A percentile compares a stretch with the other conserved stretches of the same genome.
Conservation (phyloP, 495 filamentous ascomycete species). For the Xylona heveae region DNA sequence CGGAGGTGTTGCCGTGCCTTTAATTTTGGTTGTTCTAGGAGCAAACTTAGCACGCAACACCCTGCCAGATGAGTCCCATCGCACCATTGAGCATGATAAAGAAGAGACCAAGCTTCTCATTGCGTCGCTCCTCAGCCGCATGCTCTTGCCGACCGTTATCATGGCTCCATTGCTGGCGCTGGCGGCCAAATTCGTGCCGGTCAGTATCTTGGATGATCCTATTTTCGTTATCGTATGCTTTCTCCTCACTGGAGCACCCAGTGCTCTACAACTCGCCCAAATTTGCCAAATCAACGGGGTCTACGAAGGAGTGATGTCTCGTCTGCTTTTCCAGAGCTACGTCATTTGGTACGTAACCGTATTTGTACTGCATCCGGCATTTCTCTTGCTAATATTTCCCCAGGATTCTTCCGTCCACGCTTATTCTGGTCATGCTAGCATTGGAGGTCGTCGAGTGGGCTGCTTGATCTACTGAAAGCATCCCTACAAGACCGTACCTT, state of each 20-base stretch:
- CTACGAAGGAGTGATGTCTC: slow-evolving; percentile 83
- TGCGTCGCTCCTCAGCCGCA: slow-evolving; percentile 67
- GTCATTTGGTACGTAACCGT: slow-evolving; percentile 54
- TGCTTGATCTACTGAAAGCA: slow-evolving; percentile 1
- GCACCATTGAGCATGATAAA: slow-evolving; percentile 23
- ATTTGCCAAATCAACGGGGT: slow-evolving; percentile 98
- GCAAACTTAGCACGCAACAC: slow-evolving; percentile 78
- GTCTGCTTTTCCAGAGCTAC: slow-evolving; percentile 89
- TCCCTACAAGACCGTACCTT: no score
- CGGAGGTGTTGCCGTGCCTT: slow-evolving; percentile 77
- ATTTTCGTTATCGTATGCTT: slow-evolving; percentile 98
- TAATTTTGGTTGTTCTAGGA: slow-evolving; percentile 92
- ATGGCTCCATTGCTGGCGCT: slow-evolving; percentile 87
- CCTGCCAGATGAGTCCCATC: slow-evolving; percentile 26
- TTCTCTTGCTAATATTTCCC: slow-evolving; percentile 10
- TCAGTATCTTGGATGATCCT: slow-evolving; percentile 91
- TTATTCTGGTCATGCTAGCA: slow-evolving; percentile 76
- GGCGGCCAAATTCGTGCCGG: slow-evolving; percentile 74
- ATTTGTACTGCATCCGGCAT: not conserved
- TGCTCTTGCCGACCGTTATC: slow-evolving; percentile 78
- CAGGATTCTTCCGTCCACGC: slow-evolving; percentile 85
- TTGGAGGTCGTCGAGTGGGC: slow-evolving; percentile 92
- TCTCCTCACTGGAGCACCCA: slow-evolving; percentile 82
- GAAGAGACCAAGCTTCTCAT: slow-evolving; percentile 58
- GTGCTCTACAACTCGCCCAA: slow-evolving; percentile 84